Evolutionary conservation across 768 basidiomycete species (phyloP), one percentile per base, ranked within the genome.

Genomic region (Pisolithus marmoratus): DNA sequence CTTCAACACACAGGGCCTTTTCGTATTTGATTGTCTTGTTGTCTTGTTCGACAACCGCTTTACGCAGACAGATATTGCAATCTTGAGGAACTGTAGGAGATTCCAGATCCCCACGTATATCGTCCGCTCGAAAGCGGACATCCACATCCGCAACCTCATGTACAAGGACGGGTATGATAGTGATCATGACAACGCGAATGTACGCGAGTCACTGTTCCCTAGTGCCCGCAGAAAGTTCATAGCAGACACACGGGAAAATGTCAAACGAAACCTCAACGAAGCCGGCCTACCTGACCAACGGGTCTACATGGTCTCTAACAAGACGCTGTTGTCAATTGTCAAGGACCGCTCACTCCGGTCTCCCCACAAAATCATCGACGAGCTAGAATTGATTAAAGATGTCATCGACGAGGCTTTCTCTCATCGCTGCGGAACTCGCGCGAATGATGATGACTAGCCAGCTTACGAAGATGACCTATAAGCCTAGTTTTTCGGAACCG

Each of bases 1-100:
- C 51, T 66, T 68, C 56, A 63, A 63, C 22, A 43, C 60, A 4
- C 60, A 64, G 31, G 63, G 62, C 8, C 59, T 68, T 11, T 58
- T 53, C 27, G 51, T 58, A 22, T 60, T 58, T 41, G 59, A 60
- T 38, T 52, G 51, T 38, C 38, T 58, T n/a, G 31, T 60, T 20
- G 53, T 58, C 15, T 23, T 55, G 19, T 60, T 58, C 46, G 54
- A 60, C 38, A 55, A 58, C 26, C 57, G 58, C 17, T 53, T 60
- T 40, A 53, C 57, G 14, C 12, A 47, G 4, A 50, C 51, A n/a
- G 54, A 58, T 37, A 44, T 60, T n/a, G 49, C 54, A 23, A 53
- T 60, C 17, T 46, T 60, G 45, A 34, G 20, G n/a, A 54, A 52
- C 41, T 58, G 57, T 24, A 51, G 43, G 17, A 54, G 54, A 27